Conservation (phyloP, 805 yeast species). For the Metschnikowia similis region DNA sequence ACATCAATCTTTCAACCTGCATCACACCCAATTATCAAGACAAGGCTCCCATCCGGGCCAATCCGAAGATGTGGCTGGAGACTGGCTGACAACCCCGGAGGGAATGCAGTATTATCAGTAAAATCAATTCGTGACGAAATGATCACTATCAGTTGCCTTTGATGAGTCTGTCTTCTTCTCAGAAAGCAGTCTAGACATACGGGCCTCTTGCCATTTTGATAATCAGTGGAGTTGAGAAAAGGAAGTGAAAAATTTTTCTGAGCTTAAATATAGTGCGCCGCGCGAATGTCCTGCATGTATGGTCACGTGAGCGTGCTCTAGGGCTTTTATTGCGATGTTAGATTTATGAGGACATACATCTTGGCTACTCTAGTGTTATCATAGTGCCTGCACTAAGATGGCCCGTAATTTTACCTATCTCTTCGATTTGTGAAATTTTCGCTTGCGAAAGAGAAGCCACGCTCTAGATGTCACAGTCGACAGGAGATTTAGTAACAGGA, state of each 20-base stretch:
- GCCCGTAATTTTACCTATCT: not conserved
- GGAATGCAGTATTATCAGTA: conserved; percentile 9
- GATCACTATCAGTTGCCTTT: conserved; percentile 13
- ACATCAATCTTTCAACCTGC: not conserved
- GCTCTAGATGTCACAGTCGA: too few relatives aligned
- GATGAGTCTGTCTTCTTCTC: conserved; percentile 18
- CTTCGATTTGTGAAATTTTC: not conserved
- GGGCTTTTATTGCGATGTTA: not conserved
- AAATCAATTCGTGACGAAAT: conserved; percentile 8
- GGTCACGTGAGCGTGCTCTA: not conserved
- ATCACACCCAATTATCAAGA: conserved; percentile 34
- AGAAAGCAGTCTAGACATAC: conserved; percentile 33
- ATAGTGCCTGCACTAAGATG: conserved; percentile 4
- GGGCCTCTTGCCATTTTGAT: conserved; percentile 53
- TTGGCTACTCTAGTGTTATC: not conserved
- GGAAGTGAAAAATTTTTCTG: conserved; percentile 8
- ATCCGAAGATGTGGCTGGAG: conserved; percentile 19
- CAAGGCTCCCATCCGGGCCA: conserved; percentile 48
- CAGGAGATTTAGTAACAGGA: not conserved
- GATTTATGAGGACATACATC: too few relatives aligned
- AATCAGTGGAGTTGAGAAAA: conserved; percentile 15
- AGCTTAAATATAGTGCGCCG: conserved; percentile 1
- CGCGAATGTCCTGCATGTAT: not conserved
- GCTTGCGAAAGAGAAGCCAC: not conserved
- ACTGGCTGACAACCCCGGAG: conserved; percentile 15